A percentile compares a stretch with the other conserved stretches of the same genome.
Conservation (phyloP, 2,329 filamentous ascomycete species). For the Diaporthe destruens region DNA sequence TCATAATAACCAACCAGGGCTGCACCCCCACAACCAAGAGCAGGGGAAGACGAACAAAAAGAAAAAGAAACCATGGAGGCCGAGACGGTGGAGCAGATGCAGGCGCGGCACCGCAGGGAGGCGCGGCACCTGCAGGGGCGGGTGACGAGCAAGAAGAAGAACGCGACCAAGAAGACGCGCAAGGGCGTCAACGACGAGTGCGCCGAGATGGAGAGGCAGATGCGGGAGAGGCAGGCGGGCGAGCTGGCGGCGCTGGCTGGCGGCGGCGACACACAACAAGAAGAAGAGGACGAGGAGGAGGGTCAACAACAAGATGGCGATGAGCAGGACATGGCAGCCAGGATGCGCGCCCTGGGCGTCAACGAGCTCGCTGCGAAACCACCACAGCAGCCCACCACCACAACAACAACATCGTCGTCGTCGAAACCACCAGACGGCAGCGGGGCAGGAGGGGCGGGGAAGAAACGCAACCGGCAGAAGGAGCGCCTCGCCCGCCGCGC, state of each 20-base stretch:
- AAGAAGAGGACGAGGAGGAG: slow-evolving; percentile 3
- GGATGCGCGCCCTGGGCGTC: slow-evolving; percentile 42
- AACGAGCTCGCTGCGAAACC: slow-evolving; percentile 43
- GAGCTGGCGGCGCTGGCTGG: slow-evolving; percentile 65
- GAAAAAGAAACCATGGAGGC: slow-evolving; percentile 20
- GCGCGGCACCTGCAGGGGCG: slow-evolving; percentile 86
- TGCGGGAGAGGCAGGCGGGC: slow-evolving; percentile 75
- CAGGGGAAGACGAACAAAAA: too few relatives aligned
- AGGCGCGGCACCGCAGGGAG: slow-evolving; percentile 87
- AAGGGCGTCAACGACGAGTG: slow-evolving; percentile 84
- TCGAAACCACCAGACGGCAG: slow-evolving; percentile 35
- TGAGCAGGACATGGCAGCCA: slow-evolving; percentile 26
- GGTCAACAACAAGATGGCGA: background rate
- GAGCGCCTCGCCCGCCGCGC: slow-evolving; percentile 90
- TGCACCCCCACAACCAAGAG: too few relatives aligned
- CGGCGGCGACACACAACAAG: slow-evolving; percentile 8
- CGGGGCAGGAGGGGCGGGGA: slow-evolving; percentile 52
- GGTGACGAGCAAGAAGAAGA: slow-evolving; percentile 96
- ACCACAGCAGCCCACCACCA: slow-evolving; percentile 41
- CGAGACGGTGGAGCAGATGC: slow-evolving; percentile 78
- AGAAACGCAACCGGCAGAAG: slow-evolving; percentile 92
- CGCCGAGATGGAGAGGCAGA: slow-evolving; percentile 74
- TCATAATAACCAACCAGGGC: too few relatives aligned
- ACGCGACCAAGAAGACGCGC: slow-evolving; percentile 87
- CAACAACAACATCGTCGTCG: background rate